These are phyloP conservation scores for Bipolaris bicolor DNA, from an alignment of 2,329 filamentous ascomycete species.

Conservation along the genomic window DNA sequence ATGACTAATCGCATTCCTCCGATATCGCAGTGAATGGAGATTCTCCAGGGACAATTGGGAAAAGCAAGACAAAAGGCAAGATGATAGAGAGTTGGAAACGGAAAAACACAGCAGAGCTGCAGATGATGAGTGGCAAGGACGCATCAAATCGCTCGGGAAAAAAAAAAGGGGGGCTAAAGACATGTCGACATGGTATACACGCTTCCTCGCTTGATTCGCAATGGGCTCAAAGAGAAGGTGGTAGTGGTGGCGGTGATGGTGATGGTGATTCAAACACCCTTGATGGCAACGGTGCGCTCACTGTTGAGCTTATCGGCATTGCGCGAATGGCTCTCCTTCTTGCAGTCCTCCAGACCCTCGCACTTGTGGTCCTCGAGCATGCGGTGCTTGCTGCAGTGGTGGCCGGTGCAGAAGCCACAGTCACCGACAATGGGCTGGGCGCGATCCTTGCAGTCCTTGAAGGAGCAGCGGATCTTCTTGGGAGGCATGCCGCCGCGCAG, in stretches of 20 bases:
- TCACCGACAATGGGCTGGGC: slow-evolving; percentile 95
- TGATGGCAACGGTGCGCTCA: slow-evolving; percentile 93
- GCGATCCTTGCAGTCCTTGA: slow-evolving; percentile 85
- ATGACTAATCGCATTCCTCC: too few relatives aligned
- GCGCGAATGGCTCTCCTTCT: slow-evolving; percentile 93
- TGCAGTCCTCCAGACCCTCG: slow-evolving; percentile 91
- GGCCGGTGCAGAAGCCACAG: slow-evolving; percentile 91
- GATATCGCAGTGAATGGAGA: too few relatives aligned
- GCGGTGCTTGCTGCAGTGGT: slow-evolving; percentile 94
- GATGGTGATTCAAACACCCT: slow-evolving; percentile 63
- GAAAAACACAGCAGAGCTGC: slow-evolving; percentile 5
- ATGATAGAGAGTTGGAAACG: neutral
- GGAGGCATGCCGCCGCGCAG: slow-evolving; percentile 65
- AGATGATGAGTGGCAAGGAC: slow-evolving; percentile 2
- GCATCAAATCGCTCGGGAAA: slow-evolving; percentile 46
- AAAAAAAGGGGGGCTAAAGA: slow-evolving; percentile 10
- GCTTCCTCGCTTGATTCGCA: neutral
- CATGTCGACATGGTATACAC: neutral
- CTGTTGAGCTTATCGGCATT: slow-evolving; percentile 92
- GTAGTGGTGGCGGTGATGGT: too few relatives aligned
- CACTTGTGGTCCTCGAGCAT: slow-evolving; percentile 95
- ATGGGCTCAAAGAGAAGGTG: neutral
- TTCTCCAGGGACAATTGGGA: too few relatives aligned
- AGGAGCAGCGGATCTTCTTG: slow-evolving; percentile 83
- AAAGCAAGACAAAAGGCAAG: neutral